These are phyloP conservation scores for Sphaerulina populicola DNA, from an alignment of 2,329 filamentous ascomycete species.

Conservation along the genomic window DNA sequence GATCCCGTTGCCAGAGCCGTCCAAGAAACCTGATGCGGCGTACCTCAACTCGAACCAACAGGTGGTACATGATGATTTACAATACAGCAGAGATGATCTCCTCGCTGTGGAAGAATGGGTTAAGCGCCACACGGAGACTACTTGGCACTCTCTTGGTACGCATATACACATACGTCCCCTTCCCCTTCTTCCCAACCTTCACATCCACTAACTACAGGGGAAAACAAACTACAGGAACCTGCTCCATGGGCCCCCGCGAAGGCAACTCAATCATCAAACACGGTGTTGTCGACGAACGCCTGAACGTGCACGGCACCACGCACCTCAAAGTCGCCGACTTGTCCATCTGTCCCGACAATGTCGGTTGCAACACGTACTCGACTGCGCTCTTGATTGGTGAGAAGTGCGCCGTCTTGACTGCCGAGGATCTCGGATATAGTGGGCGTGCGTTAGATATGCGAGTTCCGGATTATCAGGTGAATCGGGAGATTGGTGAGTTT, in stretches of 20 bases:
- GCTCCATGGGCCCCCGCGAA: conserved; percentile 66
- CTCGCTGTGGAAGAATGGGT: conserved; percentile 58
- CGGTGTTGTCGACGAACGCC: conserved; percentile 65
- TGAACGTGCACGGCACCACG: conserved; percentile 70
- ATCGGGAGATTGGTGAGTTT: conserved; percentile 34
- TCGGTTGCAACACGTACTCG: conserved; percentile 55
- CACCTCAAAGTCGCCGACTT: conserved; percentile 70
- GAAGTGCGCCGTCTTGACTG: conserved; percentile 61
- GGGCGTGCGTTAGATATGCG: conserved; percentile 69
- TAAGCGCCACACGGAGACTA: conserved; percentile 63
- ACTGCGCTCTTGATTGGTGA: conserved; percentile 68
- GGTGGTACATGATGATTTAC: conserved; percentile 52
- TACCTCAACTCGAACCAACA: conserved; percentile 58
- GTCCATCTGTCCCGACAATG: conserved; percentile 69
- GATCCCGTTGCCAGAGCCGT: conserved; percentile 35
- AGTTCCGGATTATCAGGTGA: conserved; percentile 47
- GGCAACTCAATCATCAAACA: conserved; percentile 76
- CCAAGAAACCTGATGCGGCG: conserved; percentile 43
- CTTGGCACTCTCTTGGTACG: conserved; percentile 53
- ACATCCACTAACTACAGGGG: conserved; percentile 1
- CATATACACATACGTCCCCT: background rate
- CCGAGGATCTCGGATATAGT: conserved; percentile 66
- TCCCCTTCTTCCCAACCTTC: background rate
- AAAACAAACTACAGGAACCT: no score
- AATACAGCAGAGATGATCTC: conserved; percentile 58